These are phyloP conservation scores for Pleurotus sapidus DNA, from an alignment of 768 basidiomycete genomes.

Conservation along the genomic window DNA sequence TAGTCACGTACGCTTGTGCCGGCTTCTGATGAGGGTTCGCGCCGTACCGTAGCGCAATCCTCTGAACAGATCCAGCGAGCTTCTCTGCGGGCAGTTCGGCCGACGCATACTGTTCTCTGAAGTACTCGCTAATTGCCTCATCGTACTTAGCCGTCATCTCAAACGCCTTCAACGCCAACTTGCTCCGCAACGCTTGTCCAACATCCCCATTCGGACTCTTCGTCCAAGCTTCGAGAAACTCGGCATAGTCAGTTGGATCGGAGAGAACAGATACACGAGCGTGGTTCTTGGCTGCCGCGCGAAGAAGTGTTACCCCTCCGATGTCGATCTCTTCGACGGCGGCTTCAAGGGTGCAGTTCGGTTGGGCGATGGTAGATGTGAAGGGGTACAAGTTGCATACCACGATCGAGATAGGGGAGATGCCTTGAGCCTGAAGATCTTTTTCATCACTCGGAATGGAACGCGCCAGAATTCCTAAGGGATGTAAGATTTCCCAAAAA, in stretches of 20 bases:
- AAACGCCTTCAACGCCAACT: constrained; percentile 93
- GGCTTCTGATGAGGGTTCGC: constrained; percentile 99
- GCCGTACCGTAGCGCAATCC: constrained; percentile 87
- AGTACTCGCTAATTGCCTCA: constrained; percentile 93
- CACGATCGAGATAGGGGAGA: constrained; percentile 93
- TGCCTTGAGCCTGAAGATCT: constrained; percentile 80
- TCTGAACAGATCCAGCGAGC: constrained; percentile 71
- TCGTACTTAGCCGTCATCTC: constrained; percentile 96
- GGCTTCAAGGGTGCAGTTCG: constrained; percentile 84
- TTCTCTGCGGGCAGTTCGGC: constrained; percentile 64
- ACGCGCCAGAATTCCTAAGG: constrained; percentile 92
- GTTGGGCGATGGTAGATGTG: constrained; percentile 83
- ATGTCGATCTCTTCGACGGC: constrained; percentile 99
- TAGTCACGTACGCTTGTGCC: constrained; percentile 90
- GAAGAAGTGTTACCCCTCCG: constrained; percentile 94
- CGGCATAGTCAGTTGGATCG: constrained; percentile 83
- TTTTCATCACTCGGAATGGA: constrained; percentile 86
- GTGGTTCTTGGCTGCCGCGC: constrained; percentile 98
- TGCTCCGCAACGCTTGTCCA: constrained; percentile 65
- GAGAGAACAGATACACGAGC: constrained; percentile 87
- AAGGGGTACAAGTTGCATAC: constrained; percentile 99
- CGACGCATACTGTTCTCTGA: constrained; percentile 92
- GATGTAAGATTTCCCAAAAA: constrained; percentile 9
- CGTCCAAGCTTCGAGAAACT: constrained; percentile 77
- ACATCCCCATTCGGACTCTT: constrained; percentile 67